Base-by-base conservation (phyloP, 148 eudicot genomes). In the Vaccinium macrocarpon region DNA sequence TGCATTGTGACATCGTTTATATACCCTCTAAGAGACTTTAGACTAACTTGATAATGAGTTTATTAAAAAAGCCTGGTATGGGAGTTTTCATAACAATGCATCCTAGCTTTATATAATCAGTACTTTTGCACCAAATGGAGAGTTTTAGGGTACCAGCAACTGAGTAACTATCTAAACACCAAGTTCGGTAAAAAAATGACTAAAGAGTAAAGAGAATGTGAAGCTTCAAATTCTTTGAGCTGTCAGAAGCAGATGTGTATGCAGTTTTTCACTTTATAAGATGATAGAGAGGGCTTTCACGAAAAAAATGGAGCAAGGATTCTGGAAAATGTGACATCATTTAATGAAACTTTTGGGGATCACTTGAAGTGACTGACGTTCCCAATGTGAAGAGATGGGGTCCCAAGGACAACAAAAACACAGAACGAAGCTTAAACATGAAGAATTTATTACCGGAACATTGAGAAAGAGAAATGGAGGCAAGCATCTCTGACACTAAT, bases 291-390 rank as follows among this genome's bases (percentile, higher is more conserved):
- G 51, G 48, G 78, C 23, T 42, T 76, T 50, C 7, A 1, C 18
- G 18, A 23, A 76, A 49, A 50, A 50, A 25, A 42, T 76, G 57
- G 79, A 76, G 56, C 13, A 21, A 76, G 50, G 79, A 76, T 76
- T 76, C 55, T 76, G 55, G 10, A 8, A 38, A 4, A 10, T 76
- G 79, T 76, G 29, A 75, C 53, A 2, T 46, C 12, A 38, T 75
- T 49, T 23, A 76, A 2, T 11, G 32, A 76, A 50, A 8, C 55
- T 0, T 76, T 49, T 8, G 11, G 77, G 13, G 25, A 73, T 74
- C 1, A 76, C 56, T 48, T 13, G 13, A 76, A 50, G 29, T n/a
- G 19, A 50, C 57, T 12, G 55, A n/a, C 50, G 32, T 49, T 48
- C 57, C 15, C 57, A 76, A 25, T 6, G 50, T 11, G 46, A 42